Evolutionary conservation across 2,329 filamentous ascomycete species (phyloP).

Genomic region (Neonectria hederae): DNA sequence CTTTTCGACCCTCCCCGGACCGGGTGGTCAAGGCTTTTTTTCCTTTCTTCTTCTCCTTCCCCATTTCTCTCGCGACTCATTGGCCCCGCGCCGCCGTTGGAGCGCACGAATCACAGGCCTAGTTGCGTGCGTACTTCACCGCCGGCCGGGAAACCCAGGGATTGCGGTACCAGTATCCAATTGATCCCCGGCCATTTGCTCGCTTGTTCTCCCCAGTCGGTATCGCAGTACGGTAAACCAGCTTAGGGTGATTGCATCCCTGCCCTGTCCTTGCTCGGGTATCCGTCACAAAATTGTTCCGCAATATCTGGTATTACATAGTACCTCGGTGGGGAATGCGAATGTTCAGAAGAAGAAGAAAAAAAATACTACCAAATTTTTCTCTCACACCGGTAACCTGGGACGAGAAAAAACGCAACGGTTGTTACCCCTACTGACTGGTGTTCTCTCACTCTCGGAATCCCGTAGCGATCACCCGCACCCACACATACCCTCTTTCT

Average conservation of each 20-base stretch:
- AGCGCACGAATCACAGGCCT: conserved; percentile 21
- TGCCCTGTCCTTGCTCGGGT: neutral
- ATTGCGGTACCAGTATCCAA: conserved; percentile 22
- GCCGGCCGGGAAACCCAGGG: conserved; percentile 10
- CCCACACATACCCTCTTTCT: neutral
- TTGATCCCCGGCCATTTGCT: conserved; percentile 15
- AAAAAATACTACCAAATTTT: neutral
- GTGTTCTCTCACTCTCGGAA: neutral
- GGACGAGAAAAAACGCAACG: neutral
- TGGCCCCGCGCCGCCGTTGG: neutral
- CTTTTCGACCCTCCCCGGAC: neutral
- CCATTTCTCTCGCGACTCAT: conserved; percentile 6
- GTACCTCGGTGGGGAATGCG: neutral
- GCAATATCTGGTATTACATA: conserved; percentile 1
- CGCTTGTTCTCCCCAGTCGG: conserved; percentile 6
- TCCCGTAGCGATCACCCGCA: neutral
- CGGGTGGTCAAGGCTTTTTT: neutral
- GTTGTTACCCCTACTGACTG: neutral
- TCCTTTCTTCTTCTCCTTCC: neutral
- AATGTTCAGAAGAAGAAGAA: neutral
- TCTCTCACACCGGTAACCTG: neutral
- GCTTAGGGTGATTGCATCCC: neutral
- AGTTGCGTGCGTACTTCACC: conserved; percentile 13
- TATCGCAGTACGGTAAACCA: conserved; percentile 12
- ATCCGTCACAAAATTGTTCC: neutral